Conservation (phyloP, 192 early-diverging fungal genomes). For the Haplosporangium gracile region DNA sequence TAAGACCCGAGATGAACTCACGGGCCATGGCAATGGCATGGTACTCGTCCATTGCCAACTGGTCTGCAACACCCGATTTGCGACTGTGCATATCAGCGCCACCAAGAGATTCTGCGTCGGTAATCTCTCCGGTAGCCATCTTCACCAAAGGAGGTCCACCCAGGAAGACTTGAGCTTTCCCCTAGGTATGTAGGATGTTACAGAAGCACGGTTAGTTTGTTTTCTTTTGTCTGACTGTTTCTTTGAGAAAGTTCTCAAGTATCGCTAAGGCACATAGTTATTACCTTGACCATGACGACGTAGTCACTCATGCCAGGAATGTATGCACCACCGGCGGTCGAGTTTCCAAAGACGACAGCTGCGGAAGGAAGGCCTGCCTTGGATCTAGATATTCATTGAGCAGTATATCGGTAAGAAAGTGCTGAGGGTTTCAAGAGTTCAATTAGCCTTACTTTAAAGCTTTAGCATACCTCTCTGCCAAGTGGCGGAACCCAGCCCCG, state of each 20-base stretch:
- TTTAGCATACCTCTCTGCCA: conserved; percentile 57
- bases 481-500: conserved; percentile 70
- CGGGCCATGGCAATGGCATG: conserved; percentile 74
- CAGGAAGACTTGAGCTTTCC: conserved; percentile 73
- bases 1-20: conserved; percentile 68
- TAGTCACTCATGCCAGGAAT: conserved; percentile 75
- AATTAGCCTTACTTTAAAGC: neutral
- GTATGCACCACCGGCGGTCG: conserved; percentile 77
- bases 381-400: conserved; percentile 54
- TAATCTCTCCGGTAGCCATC: conserved; percentile 76
- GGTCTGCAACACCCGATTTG: conserved; percentile 71
- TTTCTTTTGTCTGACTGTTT: neutral
- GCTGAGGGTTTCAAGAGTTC: too few species aligned
- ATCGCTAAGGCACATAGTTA: neutral
- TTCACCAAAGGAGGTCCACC: conserved; percentile 77
- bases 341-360: conserved; percentile 73
- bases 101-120: conserved; percentile 74
- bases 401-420: neutral
- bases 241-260: neutral
- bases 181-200: conserved; percentile 15
- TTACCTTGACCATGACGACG: conserved; percentile 74
- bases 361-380: conserved; percentile 70
- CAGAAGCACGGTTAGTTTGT: neutral
- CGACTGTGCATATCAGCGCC: conserved; percentile 79
- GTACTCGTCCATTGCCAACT: conserved; percentile 70